Conservation (phyloP, 148 eudicot genomes). For the Camellia granthamiana region DNA sequence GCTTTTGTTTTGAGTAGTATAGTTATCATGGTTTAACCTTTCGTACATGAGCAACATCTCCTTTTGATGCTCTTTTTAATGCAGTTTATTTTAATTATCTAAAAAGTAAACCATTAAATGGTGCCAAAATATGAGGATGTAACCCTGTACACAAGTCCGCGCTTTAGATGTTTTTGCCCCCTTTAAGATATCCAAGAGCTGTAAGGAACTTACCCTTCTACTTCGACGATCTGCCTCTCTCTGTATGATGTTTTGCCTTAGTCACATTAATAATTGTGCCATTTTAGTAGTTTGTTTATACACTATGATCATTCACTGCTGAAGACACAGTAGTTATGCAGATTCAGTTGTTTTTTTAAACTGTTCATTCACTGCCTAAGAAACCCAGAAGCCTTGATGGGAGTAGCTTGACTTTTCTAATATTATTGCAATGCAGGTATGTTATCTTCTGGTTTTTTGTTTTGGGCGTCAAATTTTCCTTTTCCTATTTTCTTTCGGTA, state of each 20-base stretch:
- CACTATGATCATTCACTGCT: background rate
- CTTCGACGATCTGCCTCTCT: background rate
- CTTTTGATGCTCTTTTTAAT: too few relatives aligned
- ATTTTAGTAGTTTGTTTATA: background rate
- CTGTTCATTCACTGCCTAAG: background rate
- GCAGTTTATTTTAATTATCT: too few relatives aligned
- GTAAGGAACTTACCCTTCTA: background rate
- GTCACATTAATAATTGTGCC: background rate
- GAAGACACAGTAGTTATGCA: background rate
- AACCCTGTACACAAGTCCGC: too few relatives aligned
- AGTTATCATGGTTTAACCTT: too few relatives aligned
- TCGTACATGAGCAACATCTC: too few relatives aligned
- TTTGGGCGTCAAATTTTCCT: constrained; percentile 72
- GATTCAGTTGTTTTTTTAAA: background rate
- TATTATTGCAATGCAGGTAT: constrained; percentile 49
- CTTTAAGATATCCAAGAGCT: background rate
- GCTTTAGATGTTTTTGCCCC: background rate
- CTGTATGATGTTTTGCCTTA: background rate
- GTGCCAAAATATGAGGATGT: too few relatives aligned
- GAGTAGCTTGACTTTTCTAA: constrained; percentile 1
- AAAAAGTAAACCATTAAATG: too few relatives aligned
- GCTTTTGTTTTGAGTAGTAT: too few relatives aligned
- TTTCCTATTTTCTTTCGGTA: constrained; percentile 89
- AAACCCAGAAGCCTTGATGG: background rate
- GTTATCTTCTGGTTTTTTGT: constrained; percentile 82